Evolutionary conservation across 805 yeast species (phyloP), one percentile per base, ranked within the genome.

Genomic region (Cyberlindnera maclurae): DNA sequence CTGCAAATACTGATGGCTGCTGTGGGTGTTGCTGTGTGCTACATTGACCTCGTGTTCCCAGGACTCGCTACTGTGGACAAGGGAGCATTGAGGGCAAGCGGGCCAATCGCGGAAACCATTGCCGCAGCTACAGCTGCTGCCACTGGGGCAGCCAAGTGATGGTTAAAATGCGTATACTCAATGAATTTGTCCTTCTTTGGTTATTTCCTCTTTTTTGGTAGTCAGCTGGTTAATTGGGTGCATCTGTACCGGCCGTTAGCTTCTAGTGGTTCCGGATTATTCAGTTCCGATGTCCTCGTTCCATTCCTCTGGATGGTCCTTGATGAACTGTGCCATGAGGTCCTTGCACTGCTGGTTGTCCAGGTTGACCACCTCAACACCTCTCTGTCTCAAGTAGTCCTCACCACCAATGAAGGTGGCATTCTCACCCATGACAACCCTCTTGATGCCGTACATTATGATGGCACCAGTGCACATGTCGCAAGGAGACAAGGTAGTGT

Each of bases 381-480:
- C 95, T 50, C 80, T 68, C 4, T 70, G 54, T 44, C 59, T 57
- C 51, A 90, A 68, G 58, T 78, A 77, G 31, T 79, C 82, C 58
- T 90, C 97, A 20, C 85, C 95, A 11, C 97, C 96, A 26, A 70
- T 49, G 51, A 83, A 90, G 24, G 82, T 90, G 39, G 64, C 74
- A 62, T 88, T 88, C 58, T 90, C 98, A 24, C 96, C 96, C 60
- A 88, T 52, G 0, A 90, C 97, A 31, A 86, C 82, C 46, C 97
- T 71, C 52, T 81, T 79, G 49, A 90, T 73, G 30, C 95, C 96
- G 63, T 88, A 90, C 70, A 90, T 68, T 37, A 90, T 54, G 46
- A 90, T 83, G 5, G 97, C 95, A 15, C 97, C 97, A 4, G 93
- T 76, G 59, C 97, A 90, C 97, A 90, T 90, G 49, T 79, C 73